These are phyloP conservation scores for Hibiscus syriacus DNA, from an alignment of 345 rosid genomes.

Conservation along the genomic window DNA sequence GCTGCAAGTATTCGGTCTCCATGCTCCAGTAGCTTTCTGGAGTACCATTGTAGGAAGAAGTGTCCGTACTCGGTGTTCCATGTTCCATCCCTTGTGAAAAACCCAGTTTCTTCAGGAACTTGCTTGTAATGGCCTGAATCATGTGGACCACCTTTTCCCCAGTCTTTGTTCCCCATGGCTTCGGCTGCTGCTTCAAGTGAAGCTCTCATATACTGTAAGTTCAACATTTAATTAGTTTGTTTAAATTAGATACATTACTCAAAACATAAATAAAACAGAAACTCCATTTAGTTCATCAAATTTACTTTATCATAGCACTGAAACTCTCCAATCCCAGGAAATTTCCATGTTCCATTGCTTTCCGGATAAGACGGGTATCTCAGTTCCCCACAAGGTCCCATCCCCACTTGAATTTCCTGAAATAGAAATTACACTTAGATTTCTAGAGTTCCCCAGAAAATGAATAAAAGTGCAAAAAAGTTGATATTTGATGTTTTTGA, in stretches of 20 bases:
- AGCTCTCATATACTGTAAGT: slow-evolving; percentile 80
- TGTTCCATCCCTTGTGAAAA: slow-evolving; percentile 76
- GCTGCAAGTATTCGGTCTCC: slow-evolving; percentile 72
- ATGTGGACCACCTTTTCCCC: slow-evolving; percentile 83
- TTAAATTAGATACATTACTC: too few species aligned
- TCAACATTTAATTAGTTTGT: slow-evolving; percentile 18
- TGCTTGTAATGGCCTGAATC: slow-evolving; percentile 87
- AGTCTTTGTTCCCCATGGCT: slow-evolving; percentile 47
- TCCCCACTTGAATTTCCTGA: slow-evolving; percentile 96
- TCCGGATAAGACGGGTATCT: slow-evolving; percentile 95
- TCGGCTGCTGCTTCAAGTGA: slow-evolving; percentile 82
- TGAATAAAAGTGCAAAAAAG: background rate
- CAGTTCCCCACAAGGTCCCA: slow-evolving; percentile 97
- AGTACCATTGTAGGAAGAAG: slow-evolving; percentile 92
- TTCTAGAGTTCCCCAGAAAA: too few species aligned
- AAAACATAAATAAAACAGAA: too few species aligned
- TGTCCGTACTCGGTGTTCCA: slow-evolving; percentile 82
- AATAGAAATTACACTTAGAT: slow-evolving; percentile 8
- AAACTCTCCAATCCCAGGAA: slow-evolving; percentile 96
- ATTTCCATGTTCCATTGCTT: slow-evolving; percentile 87
- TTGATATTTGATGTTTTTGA: too few species aligned
- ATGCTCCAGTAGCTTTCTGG: slow-evolving; percentile 64
- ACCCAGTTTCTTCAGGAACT: slow-evolving; percentile 81
- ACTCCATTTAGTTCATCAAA: background rate
- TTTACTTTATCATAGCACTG: slow-evolving; percentile 94